Base-by-base conservation (phyloP, 2,329 filamentous ascomycete genomes). In the Didymella lethalis region DNA sequence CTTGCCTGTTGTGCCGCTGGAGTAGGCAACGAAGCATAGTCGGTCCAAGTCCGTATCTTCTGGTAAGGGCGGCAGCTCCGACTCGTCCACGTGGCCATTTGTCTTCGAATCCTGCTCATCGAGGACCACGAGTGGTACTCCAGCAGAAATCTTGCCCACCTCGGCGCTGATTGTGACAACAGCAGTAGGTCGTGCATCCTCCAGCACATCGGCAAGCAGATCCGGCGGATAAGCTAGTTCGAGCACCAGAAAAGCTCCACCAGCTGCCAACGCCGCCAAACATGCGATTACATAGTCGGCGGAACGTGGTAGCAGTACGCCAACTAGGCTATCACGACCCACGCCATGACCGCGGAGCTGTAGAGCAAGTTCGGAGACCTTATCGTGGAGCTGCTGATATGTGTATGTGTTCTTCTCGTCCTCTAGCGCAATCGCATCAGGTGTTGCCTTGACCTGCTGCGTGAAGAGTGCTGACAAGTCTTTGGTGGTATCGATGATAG, bases 211-310 rank as follows among this genome's bases (percentile, higher is more conserved):
- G 50, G 89, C 85, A 61, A 94, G 80, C 48, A 93, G 81, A 55
- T 87, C 88, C 0, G 89, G 85, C 14, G 91, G 91, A 64, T 93
- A 93, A 3, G 91, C 91, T 48, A 92, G 82, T 77, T 94, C 91
- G 3, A 94, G 85, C 2, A 93, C 90, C 5, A 94, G 82, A 71
- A 93, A 94, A 1, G 91, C 91, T 53, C 91, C 91, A 50, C 90
- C 91, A 2, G 91, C 90, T 59, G 89, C 86, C 38, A 93, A 84
- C n/a, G 89, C 87, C 26, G 91, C 91, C 51, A 94, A 81, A 71
- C 89, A 92, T 16, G 90, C 88, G 75, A 93, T 88, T 61, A 94
- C 89, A 77, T 93, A 92, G 77, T 92, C 85, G 48, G 90, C 89
- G 73, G 89, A 91, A 54, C 90, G 87, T 55, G 87, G 88, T 71